Evolutionary conservation across 768 basidiomycete species (phyloP).

Genomic region (Auricularia sp.): DNA sequence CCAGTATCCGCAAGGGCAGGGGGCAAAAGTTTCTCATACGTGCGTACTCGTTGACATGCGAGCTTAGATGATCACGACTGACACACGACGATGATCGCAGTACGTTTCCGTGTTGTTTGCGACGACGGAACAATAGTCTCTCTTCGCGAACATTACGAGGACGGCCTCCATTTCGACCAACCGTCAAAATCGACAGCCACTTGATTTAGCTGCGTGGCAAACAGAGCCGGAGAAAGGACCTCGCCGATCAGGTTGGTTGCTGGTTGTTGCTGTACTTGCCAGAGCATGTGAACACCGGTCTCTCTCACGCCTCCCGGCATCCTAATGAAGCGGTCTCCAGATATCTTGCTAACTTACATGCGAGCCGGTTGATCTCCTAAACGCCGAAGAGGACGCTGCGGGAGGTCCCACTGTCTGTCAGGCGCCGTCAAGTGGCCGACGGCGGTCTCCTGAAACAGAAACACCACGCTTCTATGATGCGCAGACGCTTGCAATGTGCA

Average conservation of each 20-base stretch:
- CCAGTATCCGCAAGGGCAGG: slow-evolving; percentile 68
- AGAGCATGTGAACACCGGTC: too few species aligned
- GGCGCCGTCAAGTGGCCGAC: neutral
- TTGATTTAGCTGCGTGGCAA: neutral
- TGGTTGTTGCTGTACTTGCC: too few species aligned
- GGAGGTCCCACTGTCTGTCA: too few species aligned
- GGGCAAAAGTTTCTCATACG: slow-evolving; percentile 58
- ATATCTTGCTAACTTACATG: too few species aligned
- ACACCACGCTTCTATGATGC: neutral
- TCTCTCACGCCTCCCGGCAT: too few species aligned
- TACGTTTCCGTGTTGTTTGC: slow-evolving; percentile 57
- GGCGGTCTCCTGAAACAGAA: neutral
- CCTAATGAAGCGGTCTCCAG: too few species aligned
- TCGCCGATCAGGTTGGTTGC: too few species aligned
- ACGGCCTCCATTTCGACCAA: neutral
- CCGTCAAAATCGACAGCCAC: neutral
- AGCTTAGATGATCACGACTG: neutral
- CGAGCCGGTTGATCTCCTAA: too few species aligned
- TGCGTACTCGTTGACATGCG: slow-evolving; percentile 28
- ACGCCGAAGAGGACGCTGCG: too few species aligned
- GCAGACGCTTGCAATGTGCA: neutral
- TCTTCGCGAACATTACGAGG: slow-evolving; percentile 13
- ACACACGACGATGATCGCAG: slow-evolving; percentile 21
- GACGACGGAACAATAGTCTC: slow-evolving; percentile 47
- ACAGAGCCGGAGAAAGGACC: too few species aligned